Evolutionary conservation across 495 filamentous ascomycete genomes (phyloP).

Genomic region (Penicillium pancosmium): DNA sequence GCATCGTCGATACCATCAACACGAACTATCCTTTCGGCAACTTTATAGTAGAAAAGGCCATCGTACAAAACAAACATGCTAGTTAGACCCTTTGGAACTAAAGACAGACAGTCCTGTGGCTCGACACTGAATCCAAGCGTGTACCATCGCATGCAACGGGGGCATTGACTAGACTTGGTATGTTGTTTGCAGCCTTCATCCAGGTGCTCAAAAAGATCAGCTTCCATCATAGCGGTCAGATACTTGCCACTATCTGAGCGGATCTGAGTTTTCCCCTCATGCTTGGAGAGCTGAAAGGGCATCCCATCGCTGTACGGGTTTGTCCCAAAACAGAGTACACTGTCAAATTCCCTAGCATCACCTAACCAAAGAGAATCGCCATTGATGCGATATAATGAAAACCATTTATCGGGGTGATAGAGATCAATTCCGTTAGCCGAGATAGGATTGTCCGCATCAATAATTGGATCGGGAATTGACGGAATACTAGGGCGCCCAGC

Average conservation of each 20-base stretch:
- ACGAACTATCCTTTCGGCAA: slow-evolving; percentile 8
- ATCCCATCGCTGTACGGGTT: slow-evolving; percentile 12
- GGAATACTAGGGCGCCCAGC: slow-evolving; percentile 1
- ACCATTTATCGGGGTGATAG: slow-evolving; percentile 13
- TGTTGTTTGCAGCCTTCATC: slow-evolving; percentile 7
- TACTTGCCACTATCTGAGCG: slow-evolving; percentile 4
- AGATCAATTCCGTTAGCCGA: slow-evolving; percentile 16
- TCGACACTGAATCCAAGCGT: slow-evolving; percentile 11
- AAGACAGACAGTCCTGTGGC: slow-evolving; percentile 9
- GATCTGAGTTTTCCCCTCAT: slow-evolving; percentile 14
- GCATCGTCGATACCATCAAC: slow-evolving; percentile 16
- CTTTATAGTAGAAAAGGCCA: slow-evolving; percentile 11
- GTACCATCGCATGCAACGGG: slow-evolving; percentile 3
- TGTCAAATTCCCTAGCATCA: slow-evolving; percentile 3
- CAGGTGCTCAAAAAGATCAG: not conserved
- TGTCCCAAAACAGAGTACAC: slow-evolving; percentile 3
- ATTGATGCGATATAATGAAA: slow-evolving; percentile 5
- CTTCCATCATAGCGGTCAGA: slow-evolving; percentile 6
- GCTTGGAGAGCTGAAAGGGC: slow-evolving; percentile 8
- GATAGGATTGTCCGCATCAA: slow-evolving; percentile 11
- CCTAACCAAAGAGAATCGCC: slow-evolving; percentile 7
- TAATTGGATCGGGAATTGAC: slow-evolving; percentile 7
- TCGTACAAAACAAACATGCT: slow-evolving; percentile 20
- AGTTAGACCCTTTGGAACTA: slow-evolving; percentile 10
- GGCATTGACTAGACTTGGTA: slow-evolving; percentile 4